These are phyloP conservation scores for Pseudogymnoascus sp. DNA, from an alignment of 2,329 filamentous ascomycete genomes.

Conservation along the genomic window DNA sequence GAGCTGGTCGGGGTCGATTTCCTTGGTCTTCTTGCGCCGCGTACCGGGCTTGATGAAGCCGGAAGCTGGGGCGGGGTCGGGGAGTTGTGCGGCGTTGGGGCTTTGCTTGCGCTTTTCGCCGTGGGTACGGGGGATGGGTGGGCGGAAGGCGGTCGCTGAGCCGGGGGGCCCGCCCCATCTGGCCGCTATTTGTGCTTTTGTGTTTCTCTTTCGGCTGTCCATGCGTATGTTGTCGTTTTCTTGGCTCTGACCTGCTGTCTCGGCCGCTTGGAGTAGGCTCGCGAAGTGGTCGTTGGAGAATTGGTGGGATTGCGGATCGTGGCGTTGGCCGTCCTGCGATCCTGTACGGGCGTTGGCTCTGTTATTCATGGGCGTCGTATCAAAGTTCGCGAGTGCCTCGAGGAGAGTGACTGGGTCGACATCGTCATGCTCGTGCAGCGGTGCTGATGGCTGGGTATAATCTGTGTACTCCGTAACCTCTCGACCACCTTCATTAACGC, in stretches of 20 bases:
- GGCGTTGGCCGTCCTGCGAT: not conserved
- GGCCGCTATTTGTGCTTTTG: constrained; percentile 4
- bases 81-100: not conserved
- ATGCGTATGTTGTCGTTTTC: not conserved
- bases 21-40: constrained; percentile 10
- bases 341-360: constrained; percentile 1
- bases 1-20: constrained; percentile 14
- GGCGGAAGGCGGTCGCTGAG: not conserved
- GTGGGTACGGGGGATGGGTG: not conserved
- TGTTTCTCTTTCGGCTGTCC: not conserved
- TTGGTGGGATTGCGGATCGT: not conserved
- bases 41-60: constrained; percentile 11
- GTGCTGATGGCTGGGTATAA: not conserved
- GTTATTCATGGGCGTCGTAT: constrained; percentile 11
- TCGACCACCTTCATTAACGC: not conserved
- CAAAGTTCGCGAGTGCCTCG: constrained; percentile 22
- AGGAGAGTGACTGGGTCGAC: constrained; percentile 21
- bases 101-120: constrained; percentile 11
- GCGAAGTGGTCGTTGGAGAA: constrained; percentile 22
- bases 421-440: constrained; percentile 8
- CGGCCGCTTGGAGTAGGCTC: constrained; percentile 23
- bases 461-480: not conserved
- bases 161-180: not conserved
- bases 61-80: constrained; percentile 13
- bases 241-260: constrained; percentile 17